Percentiles rank a stretch among this genome's conserved stretches.
Conservation (phyloP, 345 rosid genomes). For the Citrus medica region DNA sequence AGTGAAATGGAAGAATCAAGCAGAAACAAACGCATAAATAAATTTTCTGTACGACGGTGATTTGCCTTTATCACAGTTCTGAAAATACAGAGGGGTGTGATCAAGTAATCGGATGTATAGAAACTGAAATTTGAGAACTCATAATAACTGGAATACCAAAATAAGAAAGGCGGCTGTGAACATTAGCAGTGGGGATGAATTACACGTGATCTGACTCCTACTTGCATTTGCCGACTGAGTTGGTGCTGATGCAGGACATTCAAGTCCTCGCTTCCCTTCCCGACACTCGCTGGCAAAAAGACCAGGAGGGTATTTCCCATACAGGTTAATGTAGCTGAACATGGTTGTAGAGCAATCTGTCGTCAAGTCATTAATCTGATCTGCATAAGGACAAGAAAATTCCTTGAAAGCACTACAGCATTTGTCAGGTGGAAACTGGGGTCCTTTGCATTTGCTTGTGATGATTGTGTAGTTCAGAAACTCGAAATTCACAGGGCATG, state of each 20-base stretch:
- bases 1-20: background rate
- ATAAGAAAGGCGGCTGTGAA: slow-evolving; percentile 18
- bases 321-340: slow-evolving; percentile 64
- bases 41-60: background rate
- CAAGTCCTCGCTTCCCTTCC: slow-evolving; percentile 55
- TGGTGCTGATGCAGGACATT: slow-evolving; percentile 35
- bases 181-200: slow-evolving; percentile 7
- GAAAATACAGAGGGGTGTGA: background rate
- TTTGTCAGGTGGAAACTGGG: slow-evolving; percentile 35
- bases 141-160: slow-evolving; percentile 24
- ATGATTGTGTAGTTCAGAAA: slow-evolving; percentile 51
- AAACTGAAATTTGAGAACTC: slow-evolving; percentile 8
- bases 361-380: slow-evolving; percentile 39
- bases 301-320: slow-evolving; percentile 65
- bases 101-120: background rate
- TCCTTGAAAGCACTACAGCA: slow-evolving; percentile 56
- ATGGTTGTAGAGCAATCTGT: slow-evolving; percentile 48
- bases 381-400: slow-evolving; percentile 59
- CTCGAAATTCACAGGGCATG: slow-evolving; percentile 63
- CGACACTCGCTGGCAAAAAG: slow-evolving; percentile 53
- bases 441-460: slow-evolving; percentile 55
- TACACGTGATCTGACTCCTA: slow-evolving; percentile 13
- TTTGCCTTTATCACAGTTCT: background rate
- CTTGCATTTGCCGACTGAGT: slow-evolving; percentile 14
- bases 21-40: background rate